These are phyloP conservation scores for Aspergillus sojae DNA, from an alignment of 2,329 filamentous ascomycete species.

Conservation along the genomic window DNA sequence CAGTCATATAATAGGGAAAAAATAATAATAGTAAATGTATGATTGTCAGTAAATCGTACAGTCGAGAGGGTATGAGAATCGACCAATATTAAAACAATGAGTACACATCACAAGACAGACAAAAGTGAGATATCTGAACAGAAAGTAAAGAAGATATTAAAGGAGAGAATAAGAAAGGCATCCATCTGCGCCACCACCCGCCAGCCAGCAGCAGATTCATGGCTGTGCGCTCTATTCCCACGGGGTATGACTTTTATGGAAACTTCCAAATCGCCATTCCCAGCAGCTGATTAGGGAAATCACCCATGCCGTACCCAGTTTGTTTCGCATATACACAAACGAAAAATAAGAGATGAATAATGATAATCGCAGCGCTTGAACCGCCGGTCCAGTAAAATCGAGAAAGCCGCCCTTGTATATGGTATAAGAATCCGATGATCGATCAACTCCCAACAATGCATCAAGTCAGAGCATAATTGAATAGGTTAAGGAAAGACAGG, in stretches of 20 bases:
- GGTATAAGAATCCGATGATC: slow-evolving; percentile 24
- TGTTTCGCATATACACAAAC: slow-evolving; percentile 1
- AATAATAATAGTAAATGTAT: slow-evolving; percentile 2
- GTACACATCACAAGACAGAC: slow-evolving; percentile 12
- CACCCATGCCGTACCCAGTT: slow-evolving; percentile 8
- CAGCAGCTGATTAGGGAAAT: slow-evolving; percentile 11
- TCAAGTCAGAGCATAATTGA: slow-evolving; percentile 22
- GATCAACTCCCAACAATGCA: slow-evolving; percentile 38
- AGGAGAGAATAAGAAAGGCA: slow-evolving; percentile 4
- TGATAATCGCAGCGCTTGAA: slow-evolving; percentile 15
- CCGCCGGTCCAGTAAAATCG: slow-evolving; percentile 16
- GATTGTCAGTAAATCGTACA: slow-evolving; percentile 9
- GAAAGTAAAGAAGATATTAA: slow-evolving; percentile 1
- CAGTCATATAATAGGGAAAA: not conserved
- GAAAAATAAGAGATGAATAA: slow-evolving; percentile 2
- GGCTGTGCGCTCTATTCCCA: slow-evolving; percentile 3
- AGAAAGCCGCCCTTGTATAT: slow-evolving; percentile 26
- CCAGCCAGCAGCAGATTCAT: slow-evolving; percentile 13
- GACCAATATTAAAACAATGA: slow-evolving; percentile 13
- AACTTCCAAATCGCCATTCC: slow-evolving; percentile 6
- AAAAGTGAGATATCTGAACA: slow-evolving; percentile 1
- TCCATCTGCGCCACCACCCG: slow-evolving; percentile 8
- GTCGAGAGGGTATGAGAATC: slow-evolving; percentile 12
- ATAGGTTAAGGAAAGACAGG: slow-evolving; percentile 16
- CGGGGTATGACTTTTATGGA: not conserved